Evolutionary conservation across 2,329 filamentous ascomycete genomes (phyloP), one percentile per base, ranked within the genome.

Genomic region (Tolypocladium endophyticum): DNA sequence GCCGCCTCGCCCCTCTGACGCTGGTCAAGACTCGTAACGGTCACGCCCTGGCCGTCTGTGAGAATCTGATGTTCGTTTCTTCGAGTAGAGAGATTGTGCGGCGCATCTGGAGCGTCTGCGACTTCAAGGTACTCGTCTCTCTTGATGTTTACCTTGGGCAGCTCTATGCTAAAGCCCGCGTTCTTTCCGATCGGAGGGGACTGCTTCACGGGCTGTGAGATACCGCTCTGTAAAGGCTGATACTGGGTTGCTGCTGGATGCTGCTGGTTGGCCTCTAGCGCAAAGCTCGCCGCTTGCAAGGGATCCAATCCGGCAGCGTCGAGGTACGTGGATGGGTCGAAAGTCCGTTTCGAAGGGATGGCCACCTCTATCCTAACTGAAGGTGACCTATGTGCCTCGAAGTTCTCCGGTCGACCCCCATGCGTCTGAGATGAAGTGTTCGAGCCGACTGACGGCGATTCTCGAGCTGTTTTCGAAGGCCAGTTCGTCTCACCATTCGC

Each of bases 1-100:
- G 90, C 88, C 14, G 84, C 81, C 66, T 96, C 87, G 5, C 88
- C 89, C 67, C 92, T 87, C 66, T 95, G 87, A 57, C 88, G 87
- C 71, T 96, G 90, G 68, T 95, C 91, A 2, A 91, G 77, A 50
- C 84, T 85, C 53, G 87, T 74, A 20, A 83, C 79, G 25, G 87
- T 76, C 3, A 83, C 72, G 56, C 82, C 83, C 59, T 83, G 81
- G 16, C 82, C 79, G 9, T 78, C 79, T 56, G 81, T 77, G 25
- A 75, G 71, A 28, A 77, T 75, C 30, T 79, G 76, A 43, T 74
- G 73, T 61, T 83, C 86, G 60, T 80, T 71, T 66, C 84, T 87
- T 64, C 82, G 79, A 36, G 68, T 68, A 5, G 82, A 83, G 28
- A 84, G 64, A 60, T 79, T 74, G 18, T 71, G 64, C 1, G 80